phyloP scores from a whole-genome alignment of 2,329 filamentous ascomycete species.

The Penicillium polonicum region DNA sequence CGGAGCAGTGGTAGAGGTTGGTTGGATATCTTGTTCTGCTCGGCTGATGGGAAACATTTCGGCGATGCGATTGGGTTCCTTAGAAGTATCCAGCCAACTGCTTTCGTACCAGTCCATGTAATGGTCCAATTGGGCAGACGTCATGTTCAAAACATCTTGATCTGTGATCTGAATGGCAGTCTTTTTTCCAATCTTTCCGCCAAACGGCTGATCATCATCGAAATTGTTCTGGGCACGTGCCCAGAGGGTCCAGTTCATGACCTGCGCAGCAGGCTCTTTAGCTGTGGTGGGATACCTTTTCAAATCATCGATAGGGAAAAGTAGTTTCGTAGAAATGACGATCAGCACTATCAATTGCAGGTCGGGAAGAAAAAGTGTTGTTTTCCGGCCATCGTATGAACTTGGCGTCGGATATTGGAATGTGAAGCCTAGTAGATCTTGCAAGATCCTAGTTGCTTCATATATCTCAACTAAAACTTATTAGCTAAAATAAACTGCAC shows the following conservation, averaged over 20 bases:
- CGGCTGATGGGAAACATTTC: conserved; percentile 45
- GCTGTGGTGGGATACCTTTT: conserved; percentile 51
- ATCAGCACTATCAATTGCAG: conserved; percentile 68
- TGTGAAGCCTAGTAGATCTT: conserved; percentile 55
- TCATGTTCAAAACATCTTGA: conserved; percentile 62
- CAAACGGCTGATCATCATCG: conserved; percentile 31
- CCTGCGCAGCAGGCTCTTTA: conserved; percentile 58
- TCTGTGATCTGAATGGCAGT: conserved; percentile 59
- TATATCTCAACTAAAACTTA: conserved; percentile 30
- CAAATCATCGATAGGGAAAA: conserved; percentile 69
- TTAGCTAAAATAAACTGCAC: conserved; percentile 13
- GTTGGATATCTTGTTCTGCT: conserved; percentile 15
- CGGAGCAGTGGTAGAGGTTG: conserved; percentile 1
- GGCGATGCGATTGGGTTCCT: conserved; percentile 35
- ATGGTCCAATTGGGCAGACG: conserved; percentile 62
- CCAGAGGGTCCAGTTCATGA: conserved; percentile 75
- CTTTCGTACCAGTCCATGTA: conserved; percentile 78
- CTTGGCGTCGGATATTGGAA: conserved; percentile 52
- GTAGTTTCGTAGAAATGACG: conserved; percentile 73
- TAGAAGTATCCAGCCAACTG: conserved; percentile 51
- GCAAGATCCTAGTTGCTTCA: conserved; percentile 60
- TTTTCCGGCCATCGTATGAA: conserved; percentile 33
- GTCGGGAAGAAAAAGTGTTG: conserved; percentile 65
- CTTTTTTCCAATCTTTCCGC: conserved; percentile 43
- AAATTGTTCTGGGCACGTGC: conserved; percentile 48